These are phyloP conservation scores for Mortierella alpina DNA, from an alignment of 192 early-diverging fungal genomes.

Conservation along the genomic window DNA sequence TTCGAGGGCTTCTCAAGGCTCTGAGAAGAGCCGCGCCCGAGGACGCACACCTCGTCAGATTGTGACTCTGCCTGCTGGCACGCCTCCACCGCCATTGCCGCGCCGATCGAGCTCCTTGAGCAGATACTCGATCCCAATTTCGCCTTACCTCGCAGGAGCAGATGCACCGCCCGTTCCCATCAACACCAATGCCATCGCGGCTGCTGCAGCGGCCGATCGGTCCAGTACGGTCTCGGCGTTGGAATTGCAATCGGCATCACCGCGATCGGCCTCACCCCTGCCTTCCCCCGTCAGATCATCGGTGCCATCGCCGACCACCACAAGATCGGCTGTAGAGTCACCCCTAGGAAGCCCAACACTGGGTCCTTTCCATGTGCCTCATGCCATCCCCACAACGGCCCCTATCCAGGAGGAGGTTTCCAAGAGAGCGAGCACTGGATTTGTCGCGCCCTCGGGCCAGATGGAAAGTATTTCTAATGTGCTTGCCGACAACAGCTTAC, in stretches of 20 bases:
- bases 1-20: slow-evolving; percentile 21
- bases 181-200: slow-evolving; percentile 5
- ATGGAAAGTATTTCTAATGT: slow-evolving; percentile 22
- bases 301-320: background rate
- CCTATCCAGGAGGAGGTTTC: background rate
- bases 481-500: slow-evolving; percentile 1
- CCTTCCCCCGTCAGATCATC: background rate
- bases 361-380: slow-evolving; percentile 31
- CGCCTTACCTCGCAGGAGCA: slow-evolving; percentile 22
- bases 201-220: background rate
- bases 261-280: background rate
- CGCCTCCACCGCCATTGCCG: slow-evolving; percentile 44
- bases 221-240: slow-evolving; percentile 7
- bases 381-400: slow-evolving; percentile 7
- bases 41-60: slow-evolving; percentile 28
- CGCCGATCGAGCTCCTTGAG: slow-evolving; percentile 42
- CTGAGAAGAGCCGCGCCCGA: slow-evolving; percentile 34
- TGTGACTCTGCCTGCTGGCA: slow-evolving; percentile 28
- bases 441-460: background rate
- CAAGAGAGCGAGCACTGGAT: background rate
- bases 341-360: slow-evolving; percentile 29
- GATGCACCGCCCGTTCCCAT: slow-evolving; percentile 44
- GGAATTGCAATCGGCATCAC: background rate
- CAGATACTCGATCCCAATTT: slow-evolving; percentile 38
- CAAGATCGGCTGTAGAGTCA: background rate